phyloP scores from a whole-genome alignment of 1,284 basidiomycete genomes.

The Rhizoctonia solani region DNA sequence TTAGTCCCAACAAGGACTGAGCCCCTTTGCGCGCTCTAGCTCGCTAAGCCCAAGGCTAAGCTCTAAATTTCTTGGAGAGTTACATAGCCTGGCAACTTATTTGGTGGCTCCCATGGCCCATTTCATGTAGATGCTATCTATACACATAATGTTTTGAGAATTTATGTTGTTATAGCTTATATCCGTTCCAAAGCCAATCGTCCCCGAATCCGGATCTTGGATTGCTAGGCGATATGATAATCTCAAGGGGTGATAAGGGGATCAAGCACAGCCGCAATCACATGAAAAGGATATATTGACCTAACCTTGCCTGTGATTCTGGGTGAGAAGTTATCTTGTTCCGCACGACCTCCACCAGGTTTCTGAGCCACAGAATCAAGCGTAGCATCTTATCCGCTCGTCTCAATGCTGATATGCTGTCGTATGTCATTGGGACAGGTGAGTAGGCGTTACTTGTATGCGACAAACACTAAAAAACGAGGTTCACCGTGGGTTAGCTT shows the following conservation, averaged over 20 bases:
- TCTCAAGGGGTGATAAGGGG: too few relatives aligned
- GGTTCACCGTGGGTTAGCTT: constrained; percentile 11
- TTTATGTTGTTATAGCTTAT: too few relatives aligned
- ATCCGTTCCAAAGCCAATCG: too few relatives aligned
- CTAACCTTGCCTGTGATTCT: constrained; percentile 17
- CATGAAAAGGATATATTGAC: constrained; percentile 23
- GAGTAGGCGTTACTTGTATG: neutral
- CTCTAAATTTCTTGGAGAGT: too few relatives aligned
- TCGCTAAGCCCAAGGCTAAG: constrained; percentile 40
- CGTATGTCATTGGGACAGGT: constrained; percentile 30
- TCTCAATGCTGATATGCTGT: constrained; percentile 29
- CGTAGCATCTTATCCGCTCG: neutral
- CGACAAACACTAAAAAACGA: neutral
- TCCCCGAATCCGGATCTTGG: too few relatives aligned
- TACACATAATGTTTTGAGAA: too few relatives aligned
- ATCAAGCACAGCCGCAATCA: too few relatives aligned
- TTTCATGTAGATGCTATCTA: too few relatives aligned
- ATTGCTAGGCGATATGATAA: too few relatives aligned
- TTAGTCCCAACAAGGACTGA: neutral
- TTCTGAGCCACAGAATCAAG: too few relatives aligned
- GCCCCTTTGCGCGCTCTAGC: neutral
- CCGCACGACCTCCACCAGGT: neutral
- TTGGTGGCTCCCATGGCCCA: too few relatives aligned
- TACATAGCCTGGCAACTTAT: too few relatives aligned
- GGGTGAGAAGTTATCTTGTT: neutral